These are phyloP conservation scores for Cyclostephanos tholiformis DNA, from an alignment of 108 stramenopile species.

Conservation along the genomic window DNA sequence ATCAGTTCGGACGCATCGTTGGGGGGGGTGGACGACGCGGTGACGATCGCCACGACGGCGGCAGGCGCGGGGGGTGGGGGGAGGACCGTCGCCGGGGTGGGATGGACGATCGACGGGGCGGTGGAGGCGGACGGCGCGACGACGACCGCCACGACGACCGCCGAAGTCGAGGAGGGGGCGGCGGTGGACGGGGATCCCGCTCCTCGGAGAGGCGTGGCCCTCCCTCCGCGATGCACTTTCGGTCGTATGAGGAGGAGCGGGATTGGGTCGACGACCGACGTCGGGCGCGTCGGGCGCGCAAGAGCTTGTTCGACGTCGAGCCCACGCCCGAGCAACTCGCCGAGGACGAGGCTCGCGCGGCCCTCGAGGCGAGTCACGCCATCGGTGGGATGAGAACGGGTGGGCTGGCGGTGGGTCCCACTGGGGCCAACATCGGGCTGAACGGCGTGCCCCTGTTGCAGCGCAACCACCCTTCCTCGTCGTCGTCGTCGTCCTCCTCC, in stretches of 20 bases:
- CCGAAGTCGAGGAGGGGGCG: not conserved
- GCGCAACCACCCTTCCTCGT: conserved; percentile 29
- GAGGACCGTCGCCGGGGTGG: conserved; percentile 1
- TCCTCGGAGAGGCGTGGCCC: conserved; percentile 2
- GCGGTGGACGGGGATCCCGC: not conserved
- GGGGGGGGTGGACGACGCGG: conserved; percentile 9
- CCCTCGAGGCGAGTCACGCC: conserved; percentile 30
- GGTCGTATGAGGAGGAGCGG: conserved; percentile 80
- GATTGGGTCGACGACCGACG: conserved; percentile 84
- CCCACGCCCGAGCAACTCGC: conserved; percentile 75
- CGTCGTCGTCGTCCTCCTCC: conserved; percentile 42
- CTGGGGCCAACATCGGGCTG: conserved; percentile 14
- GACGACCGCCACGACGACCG: conserved; percentile 9
- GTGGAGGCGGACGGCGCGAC: conserved; percentile 19
- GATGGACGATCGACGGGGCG: conserved; percentile 27
- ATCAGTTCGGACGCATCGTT: conserved; percentile 9
- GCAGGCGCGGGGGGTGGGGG: conserved; percentile 4
- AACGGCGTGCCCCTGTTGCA: not conserved
- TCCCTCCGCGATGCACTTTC: conserved; percentile 38
- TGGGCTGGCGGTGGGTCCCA: conserved; percentile 22
- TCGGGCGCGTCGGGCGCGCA: conserved; percentile 65
- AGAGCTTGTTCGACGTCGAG: conserved; percentile 71
- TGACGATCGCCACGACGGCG: too few species aligned
- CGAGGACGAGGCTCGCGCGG: conserved; percentile 54
- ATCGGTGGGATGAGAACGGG: conserved; percentile 25